Conservation (phyloP, 2,329 filamentous ascomycete species). For the Aspergillus neoniger region DNA sequence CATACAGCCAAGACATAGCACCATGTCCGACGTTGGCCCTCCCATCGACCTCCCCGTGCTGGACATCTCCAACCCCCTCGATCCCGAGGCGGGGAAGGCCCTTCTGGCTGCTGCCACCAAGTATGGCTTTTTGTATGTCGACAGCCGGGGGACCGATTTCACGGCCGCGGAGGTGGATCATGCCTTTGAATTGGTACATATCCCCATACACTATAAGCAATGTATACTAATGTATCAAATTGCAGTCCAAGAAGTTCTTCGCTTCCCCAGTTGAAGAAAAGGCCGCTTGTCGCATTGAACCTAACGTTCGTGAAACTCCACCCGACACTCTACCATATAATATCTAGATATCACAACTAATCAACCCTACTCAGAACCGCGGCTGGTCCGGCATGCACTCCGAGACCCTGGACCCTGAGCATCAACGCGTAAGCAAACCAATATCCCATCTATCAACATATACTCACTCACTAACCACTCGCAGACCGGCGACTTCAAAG, state of each 20-base stretch:
- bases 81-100: conserved; percentile 63
- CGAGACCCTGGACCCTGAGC: conserved; percentile 82
- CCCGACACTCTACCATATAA: not conserved
- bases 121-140: conserved; percentile 88
- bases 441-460: not conserved
- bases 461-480: not conserved
- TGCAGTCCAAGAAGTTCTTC: conserved; percentile 73
- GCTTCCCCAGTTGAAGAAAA: conserved; percentile 70
- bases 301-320: conserved; percentile 47
- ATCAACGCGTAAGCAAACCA: conserved; percentile 65
- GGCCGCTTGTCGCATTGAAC: conserved; percentile 70
- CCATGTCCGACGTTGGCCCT: conserved; percentile 25
- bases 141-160: conserved; percentile 71
- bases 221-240: not conserved
- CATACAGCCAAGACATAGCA: not conserved
- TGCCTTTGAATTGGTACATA: conserved; percentile 70
- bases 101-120: conserved; percentile 78
- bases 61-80: conserved; percentile 67
- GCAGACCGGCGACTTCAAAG: conserved; percentile 82
- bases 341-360: not conserved
- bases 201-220: no score
- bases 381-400: conserved; percentile 88
- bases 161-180: conserved; percentile 64
- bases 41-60: conserved; percentile 71
- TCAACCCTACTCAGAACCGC: conserved; percentile 61